Evolutionary conservation across 768 basidiomycete genomes (phyloP).

Genomic region (Boletus bicolor): DNA sequence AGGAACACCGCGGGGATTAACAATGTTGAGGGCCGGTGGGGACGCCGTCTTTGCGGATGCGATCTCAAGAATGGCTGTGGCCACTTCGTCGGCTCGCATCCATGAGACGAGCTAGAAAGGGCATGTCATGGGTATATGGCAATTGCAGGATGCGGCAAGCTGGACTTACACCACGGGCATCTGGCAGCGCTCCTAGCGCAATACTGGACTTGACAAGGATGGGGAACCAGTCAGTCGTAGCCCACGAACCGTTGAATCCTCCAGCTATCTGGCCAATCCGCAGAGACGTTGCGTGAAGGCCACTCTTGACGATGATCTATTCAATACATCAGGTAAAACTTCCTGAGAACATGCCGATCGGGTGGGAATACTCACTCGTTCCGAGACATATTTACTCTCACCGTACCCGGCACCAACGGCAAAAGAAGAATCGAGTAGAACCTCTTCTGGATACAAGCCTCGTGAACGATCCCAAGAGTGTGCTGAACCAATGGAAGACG

Average conservation of each 20-base stretch:
- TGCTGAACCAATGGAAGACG: constrained; percentile 22
- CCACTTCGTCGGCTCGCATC: constrained; percentile 37
- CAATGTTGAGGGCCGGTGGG: constrained; percentile 33
- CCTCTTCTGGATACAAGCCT: constrained; percentile 38
- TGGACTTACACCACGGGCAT: constrained; percentile 30
- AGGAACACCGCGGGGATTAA: constrained; percentile 33
- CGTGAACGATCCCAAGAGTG: constrained; percentile 23
- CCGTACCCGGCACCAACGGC: constrained; percentile 36
- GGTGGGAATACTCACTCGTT: constrained; percentile 23
- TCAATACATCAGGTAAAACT: background rate
- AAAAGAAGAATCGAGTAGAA: constrained; percentile 24
- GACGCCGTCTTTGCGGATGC: constrained; percentile 21
- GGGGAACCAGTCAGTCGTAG: constrained; percentile 35
- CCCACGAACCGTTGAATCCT: constrained; percentile 33
- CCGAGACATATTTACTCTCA: constrained; percentile 37
- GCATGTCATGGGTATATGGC: constrained; percentile 3
- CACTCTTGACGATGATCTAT: constrained; percentile 27
- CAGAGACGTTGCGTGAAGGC: constrained; percentile 25
- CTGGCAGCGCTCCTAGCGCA: constrained; percentile 26
- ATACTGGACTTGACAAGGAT: constrained; percentile 32
- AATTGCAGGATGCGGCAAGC: background rate
- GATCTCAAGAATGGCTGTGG: constrained; percentile 32
- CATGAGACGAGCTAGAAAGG: constrained; percentile 29
- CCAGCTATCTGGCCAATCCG: constrained; percentile 36
- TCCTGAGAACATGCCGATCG: background rate